Base-by-base conservation (phyloP, 768 basidiomycete species). In the Amyloporia xantha region DNA sequence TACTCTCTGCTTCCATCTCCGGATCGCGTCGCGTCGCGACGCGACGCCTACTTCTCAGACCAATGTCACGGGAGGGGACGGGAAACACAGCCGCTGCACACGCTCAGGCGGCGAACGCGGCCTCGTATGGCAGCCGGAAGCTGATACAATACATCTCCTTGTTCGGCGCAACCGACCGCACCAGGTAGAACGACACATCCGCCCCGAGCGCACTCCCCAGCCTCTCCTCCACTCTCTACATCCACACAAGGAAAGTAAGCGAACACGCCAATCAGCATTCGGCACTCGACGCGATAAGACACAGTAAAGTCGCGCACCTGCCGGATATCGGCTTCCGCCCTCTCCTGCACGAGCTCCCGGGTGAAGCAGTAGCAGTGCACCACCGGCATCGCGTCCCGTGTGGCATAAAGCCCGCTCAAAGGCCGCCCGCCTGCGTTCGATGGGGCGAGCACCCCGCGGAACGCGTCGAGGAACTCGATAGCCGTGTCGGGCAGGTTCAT, bases 81-180 rank as follows among this genome's bases (percentile, higher is more conserved):
- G 30, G 15, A 33, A 7, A 33, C 15, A 33, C 38, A 6, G 38
- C 38, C 38, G 15, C 15, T 17, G 15, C 9, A 19, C 38, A 17
- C 17, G 6, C 38, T 39, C 38, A 39, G 10, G 38, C 38, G 9
- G 44, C 44, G 26, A 48, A 70, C 4, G 74, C 76, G 7, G 72
- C 71, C 30, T 60, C 65, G 39, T 62, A 62, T 17, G 84, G 82
- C 7, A 90, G 71, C 54, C 79, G 66, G 74, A 99, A 98, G 65
- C 86, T 86, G 47, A 99, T 78, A 66, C 95, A 94, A 66, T 94
- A 98, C 95, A 98, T 97, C 60, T 92, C 86, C 68, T 99, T 98
- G 67, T 82, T 87, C 5, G 95, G 95, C 1, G 96, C 92, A 9
- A 98, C 96, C 9, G 86, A 85, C 48, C 96, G 83, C 42, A 99